A percentile compares a stretch with the other conserved stretches of the same genome.
Conservation (phyloP, 305 asterid genomes). For the Withania somnifera region DNA sequence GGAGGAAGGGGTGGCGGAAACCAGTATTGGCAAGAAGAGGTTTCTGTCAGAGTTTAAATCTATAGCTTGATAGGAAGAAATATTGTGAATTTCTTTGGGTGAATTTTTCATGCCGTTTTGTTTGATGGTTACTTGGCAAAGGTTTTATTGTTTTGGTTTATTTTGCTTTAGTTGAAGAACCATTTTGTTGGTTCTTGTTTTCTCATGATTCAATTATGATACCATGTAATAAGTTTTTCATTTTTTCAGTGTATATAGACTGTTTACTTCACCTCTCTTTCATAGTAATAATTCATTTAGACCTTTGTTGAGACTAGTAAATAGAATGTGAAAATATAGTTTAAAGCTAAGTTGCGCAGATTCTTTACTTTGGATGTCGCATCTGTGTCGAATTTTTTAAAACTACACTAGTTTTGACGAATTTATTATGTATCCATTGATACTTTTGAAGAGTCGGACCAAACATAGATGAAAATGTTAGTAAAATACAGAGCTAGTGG, state of each 20-base stretch:
- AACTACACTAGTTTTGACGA: too few species aligned
- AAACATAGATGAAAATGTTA: too few species aligned
- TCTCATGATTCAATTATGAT: background rate
- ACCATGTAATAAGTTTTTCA: background rate
- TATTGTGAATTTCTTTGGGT: background rate
- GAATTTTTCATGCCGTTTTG: constrained; percentile 1
- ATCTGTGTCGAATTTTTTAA: too few species aligned
- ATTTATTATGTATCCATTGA: too few species aligned
- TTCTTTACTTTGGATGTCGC: too few species aligned
- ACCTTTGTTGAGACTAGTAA: background rate
- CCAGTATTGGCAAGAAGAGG: constrained; percentile 6
- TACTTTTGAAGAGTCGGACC: too few species aligned
- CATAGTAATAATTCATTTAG: background rate
- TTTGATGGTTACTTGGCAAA: background rate
- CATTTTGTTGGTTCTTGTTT: background rate
- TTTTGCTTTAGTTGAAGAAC: background rate
- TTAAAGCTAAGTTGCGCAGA: too few species aligned
- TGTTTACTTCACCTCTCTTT: background rate
- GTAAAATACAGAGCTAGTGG: too few species aligned
- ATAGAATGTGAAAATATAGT: background rate
- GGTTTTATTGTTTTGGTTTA: background rate
- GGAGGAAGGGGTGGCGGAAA: constrained; percentile 21
- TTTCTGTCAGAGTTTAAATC: background rate
- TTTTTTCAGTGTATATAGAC: background rate
- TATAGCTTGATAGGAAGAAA: background rate